Conservation (phyloP, 805 yeast species). For the Nakazawaea sp. region DNA sequence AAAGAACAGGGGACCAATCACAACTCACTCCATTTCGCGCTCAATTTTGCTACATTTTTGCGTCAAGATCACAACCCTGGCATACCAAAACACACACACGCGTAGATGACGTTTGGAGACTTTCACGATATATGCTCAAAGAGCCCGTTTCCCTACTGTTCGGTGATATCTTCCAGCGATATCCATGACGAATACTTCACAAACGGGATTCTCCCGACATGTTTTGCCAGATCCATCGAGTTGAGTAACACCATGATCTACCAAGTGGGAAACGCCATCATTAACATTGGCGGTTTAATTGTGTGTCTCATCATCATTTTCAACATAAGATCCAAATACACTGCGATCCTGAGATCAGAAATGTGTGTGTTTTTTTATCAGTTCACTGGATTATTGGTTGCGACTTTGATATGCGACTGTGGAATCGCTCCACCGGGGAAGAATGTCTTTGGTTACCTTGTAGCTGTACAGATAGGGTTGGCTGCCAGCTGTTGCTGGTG, state of each 20-base stretch:
- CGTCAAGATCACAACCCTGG: too few relatives aligned
- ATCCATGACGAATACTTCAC: constrained; percentile 24
- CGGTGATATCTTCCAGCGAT: constrained; percentile 54
- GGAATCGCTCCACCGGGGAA: constrained; percentile 91
- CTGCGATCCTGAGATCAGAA: constrained; percentile 91
- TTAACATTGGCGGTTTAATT: constrained; percentile 68
- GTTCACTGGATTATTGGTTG: constrained; percentile 48
- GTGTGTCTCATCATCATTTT: constrained; percentile 65
- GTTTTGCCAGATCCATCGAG: constrained; percentile 83
- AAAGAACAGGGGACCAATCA: too few relatives aligned
- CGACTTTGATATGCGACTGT: constrained; percentile 76
- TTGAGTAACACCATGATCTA: constrained; percentile 88
- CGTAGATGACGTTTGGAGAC: constrained; percentile 67
- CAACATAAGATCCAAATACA: constrained; percentile 76
- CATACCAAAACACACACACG: too few relatives aligned
- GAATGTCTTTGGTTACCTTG: constrained; percentile 69
- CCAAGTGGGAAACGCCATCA: constrained; percentile 81
- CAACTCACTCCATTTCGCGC: too few relatives aligned
- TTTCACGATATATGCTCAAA: constrained; percentile 55
- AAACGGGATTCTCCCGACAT: constrained; percentile 64
- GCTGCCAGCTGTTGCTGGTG: constrained; percentile 67
- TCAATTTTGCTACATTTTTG: too few relatives aligned
- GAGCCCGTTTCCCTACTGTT: constrained; percentile 75
- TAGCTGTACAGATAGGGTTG: constrained; percentile 71
- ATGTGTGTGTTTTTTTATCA: constrained; percentile 68